A percentile compares a stretch with the other conserved stretches of the same genome.
Conservation (phyloP, 129 eudicot species). For the Centaurea solstitialis region DNA sequence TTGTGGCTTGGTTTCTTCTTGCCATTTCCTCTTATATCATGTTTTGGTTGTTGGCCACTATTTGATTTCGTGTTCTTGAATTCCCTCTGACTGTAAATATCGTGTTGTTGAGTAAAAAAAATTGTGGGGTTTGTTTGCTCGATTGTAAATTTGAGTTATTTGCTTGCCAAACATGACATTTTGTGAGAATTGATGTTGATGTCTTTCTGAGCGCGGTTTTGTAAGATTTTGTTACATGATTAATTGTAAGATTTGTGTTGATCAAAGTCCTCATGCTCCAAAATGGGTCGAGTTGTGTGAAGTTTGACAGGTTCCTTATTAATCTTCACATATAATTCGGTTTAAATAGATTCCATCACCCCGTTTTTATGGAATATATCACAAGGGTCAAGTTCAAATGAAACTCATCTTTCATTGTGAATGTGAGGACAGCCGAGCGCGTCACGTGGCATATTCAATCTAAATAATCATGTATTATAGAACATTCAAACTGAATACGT, state of each 20-base stretch:
- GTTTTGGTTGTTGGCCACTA: conserved; percentile 74
- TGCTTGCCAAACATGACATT: background rate
- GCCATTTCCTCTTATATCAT: conserved; percentile 70
- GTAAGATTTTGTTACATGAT: background rate
- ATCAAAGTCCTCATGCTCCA: background rate
- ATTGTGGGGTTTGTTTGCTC: background rate
- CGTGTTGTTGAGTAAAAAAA: background rate
- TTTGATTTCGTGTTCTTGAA: conserved; percentile 22
- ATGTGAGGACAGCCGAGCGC: too few species aligned
- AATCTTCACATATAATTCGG: too few species aligned
- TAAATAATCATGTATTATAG: too few species aligned
- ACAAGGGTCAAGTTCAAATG: too few species aligned
- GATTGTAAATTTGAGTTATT: conserved; percentile 5
- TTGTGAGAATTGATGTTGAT: background rate
- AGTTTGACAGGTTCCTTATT: too few species aligned
- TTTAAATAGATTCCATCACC: background rate
- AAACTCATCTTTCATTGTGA: too few species aligned
- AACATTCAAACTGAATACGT: too few species aligned
- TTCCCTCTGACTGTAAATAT: background rate
- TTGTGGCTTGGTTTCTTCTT: conserved; percentile 77
- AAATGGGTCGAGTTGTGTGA: too few species aligned
- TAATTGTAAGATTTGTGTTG: background rate
- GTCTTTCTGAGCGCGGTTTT: background rate
- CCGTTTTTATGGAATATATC: background rate
- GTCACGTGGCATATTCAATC: too few species aligned